Evolutionary conservation across 352 stramenopile species (phyloP).

Genomic region (Halophytophthora batemanensis): DNA sequence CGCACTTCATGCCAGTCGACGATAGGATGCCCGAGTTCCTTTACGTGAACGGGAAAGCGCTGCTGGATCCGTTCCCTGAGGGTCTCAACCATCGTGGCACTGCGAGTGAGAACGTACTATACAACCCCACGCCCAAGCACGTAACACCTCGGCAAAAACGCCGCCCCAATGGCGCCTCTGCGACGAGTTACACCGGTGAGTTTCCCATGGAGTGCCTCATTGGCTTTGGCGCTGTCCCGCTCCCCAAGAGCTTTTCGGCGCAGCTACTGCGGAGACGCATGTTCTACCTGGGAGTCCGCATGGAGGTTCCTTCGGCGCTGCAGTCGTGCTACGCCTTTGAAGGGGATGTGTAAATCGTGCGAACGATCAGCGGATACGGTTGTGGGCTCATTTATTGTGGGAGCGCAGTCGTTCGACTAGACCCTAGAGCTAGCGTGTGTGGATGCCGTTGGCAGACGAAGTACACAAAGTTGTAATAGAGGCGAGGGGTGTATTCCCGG

Average conservation of each 20-base stretch:
- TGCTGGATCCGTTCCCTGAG: slow-evolving; percentile 38
- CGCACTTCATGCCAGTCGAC: slow-evolving; percentile 44
- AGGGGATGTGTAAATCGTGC: too few relatives aligned
- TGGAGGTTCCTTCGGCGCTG: slow-evolving; percentile 30
- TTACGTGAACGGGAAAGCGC: slow-evolving; percentile 54
- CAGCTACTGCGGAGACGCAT: slow-evolving; percentile 35
- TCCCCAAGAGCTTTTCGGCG: slow-evolving; percentile 27
- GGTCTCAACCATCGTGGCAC: slow-evolving; percentile 23
- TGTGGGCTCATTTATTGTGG: too few relatives aligned
- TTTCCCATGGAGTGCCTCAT: slow-evolving; percentile 41
- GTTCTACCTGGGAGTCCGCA: slow-evolving; percentile 35
- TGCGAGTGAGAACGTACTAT: slow-evolving; percentile 31
- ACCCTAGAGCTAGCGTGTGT: too few relatives aligned
- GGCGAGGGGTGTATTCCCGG: too few relatives aligned
- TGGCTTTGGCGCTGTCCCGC: slow-evolving; percentile 30
- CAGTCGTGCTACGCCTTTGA: slow-evolving; percentile 16
- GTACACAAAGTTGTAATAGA: too few relatives aligned
- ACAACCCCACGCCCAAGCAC: slow-evolving; percentile 37
- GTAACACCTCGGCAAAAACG: slow-evolving; percentile 40
- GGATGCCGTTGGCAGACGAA: too few relatives aligned
- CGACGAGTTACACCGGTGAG: slow-evolving; percentile 17
- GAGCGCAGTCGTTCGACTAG: too few relatives aligned
- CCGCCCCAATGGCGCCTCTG: slow-evolving; percentile 10
- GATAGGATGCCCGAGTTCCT: slow-evolving; percentile 33
- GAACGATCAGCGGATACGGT: neutral